Evolutionary conservation across 805 yeast species (phyloP), one percentile per base, ranked within the genome.

Genomic region (Yueomyces sp.): DNA sequence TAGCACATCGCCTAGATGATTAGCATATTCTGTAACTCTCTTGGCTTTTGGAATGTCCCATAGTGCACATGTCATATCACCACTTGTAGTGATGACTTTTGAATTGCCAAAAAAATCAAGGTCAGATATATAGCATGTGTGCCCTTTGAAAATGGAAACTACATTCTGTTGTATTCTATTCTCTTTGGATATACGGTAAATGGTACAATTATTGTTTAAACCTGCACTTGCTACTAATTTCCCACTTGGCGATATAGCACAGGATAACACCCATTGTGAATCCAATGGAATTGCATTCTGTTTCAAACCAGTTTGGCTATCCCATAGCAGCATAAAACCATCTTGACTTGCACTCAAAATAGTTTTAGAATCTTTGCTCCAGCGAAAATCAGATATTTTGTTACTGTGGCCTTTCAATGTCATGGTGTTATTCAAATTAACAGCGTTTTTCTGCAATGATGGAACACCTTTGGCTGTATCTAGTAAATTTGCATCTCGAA

Each of bases 271-370:
- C 84, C 92, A 86, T 39, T 78, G 81, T 40, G 82, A 82, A 40
- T 80, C 85, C 44, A 87, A 64, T 3, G 78, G 73, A 19, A 87
- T 74, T 1, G 86, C 85, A 44, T 77, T 76, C 44, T 73, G 66
- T 55, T 87, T 88, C 49, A 74, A 65, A 3, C 87, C 88, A 0
- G 85, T 73, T 3, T 72, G 65, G 0, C 85, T 70, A 58, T 87
- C 90, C 96, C 96, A 88, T 26, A 85, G 61, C 36, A 88, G 68
- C 67, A 86, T 67, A 55, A 76, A 82, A 2, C 95, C 95, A 61
- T 88, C 96, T 57, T 85, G 95, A 28, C 90, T 79, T 0, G 85
- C 86, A 41, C 86, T 75, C 6, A 86, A 60, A 2, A 87, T 55
- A 39, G 69, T 70, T 39, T 63, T 60, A n/a, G 83, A 72, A 55